phyloP scores from a whole-genome alignment of 2,329 filamentous ascomycete genomes.

The Botrytis cinerea region DNA sequence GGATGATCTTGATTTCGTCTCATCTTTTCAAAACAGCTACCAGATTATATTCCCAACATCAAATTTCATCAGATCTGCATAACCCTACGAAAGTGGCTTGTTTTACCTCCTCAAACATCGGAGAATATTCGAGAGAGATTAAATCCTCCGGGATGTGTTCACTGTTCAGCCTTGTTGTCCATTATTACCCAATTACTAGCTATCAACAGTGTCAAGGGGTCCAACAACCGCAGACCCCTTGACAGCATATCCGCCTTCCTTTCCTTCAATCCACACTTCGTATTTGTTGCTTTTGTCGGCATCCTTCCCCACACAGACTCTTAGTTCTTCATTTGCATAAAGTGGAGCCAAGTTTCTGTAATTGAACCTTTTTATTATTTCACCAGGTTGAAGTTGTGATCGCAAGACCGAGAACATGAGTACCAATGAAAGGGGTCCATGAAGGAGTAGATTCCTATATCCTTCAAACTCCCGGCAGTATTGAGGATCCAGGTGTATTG shows the following conservation, averaged over 20 bases:
- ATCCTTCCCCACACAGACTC: slow-evolving; percentile 63
- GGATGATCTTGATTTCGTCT: slow-evolving; percentile 24
- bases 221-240: slow-evolving; percentile 51
- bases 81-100: slow-evolving; percentile 20
- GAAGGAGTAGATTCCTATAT: slow-evolving; percentile 74
- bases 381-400: slow-evolving; percentile 46
- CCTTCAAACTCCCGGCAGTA: slow-evolving; percentile 74
- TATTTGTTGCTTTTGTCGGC: slow-evolving; percentile 47
- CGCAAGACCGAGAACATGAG: slow-evolving; percentile 72
- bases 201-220: slow-evolving; percentile 19
- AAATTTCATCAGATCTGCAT: slow-evolving; percentile 15
- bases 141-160: slow-evolving; percentile 2
- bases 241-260: slow-evolving; percentile 62
- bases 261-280: slow-evolving; percentile 67
- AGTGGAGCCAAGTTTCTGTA: slow-evolving; percentile 84
- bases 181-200: slow-evolving; percentile 6
- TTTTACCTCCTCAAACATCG: slow-evolving; percentile 22
- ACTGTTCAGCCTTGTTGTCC: slow-evolving; percentile 23
- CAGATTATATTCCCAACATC: slow-evolving; percentile 10
- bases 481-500: slow-evolving; percentile 78
- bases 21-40: slow-evolving; percentile 24
- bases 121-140: slow-evolving; percentile 25
- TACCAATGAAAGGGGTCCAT: slow-evolving; percentile 79
- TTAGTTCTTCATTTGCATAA: slow-evolving; percentile 71
- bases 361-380: slow-evolving; percentile 58